Conservation (phyloP, 345 rosid genomes). For the Citrus reticulata region DNA sequence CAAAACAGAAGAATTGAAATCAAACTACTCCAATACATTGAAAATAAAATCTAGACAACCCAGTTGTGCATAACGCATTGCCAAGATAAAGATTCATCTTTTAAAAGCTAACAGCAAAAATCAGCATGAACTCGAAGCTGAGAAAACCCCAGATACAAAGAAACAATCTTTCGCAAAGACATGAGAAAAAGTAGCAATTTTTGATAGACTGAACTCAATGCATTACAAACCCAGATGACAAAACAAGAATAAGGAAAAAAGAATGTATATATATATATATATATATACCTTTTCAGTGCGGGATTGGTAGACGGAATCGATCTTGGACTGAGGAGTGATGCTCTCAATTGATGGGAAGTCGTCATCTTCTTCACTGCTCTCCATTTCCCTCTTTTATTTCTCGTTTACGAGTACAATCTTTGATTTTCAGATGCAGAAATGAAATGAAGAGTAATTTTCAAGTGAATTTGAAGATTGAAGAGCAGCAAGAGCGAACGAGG, state of each 20-base stretch:
- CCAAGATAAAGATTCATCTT: not conserved
- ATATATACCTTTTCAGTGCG: slow-evolving; percentile 70
- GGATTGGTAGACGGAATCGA: slow-evolving; percentile 83
- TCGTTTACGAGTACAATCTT: not conserved
- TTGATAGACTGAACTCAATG: not conserved
- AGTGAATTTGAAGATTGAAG: not conserved
- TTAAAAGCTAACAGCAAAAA: not conserved
- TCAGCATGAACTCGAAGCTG: not conserved
- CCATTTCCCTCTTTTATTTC: slow-evolving; percentile 34
- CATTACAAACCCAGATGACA: not conserved
- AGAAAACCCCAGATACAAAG: not conserved
- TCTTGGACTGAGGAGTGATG: slow-evolving; percentile 86
- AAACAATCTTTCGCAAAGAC: not conserved
- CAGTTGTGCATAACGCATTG: not conserved
- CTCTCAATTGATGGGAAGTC: slow-evolving; percentile 80
- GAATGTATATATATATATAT: not conserved
- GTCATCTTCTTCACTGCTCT: slow-evolving; percentile 98
- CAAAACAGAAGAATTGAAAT: not conserved
- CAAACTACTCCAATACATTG: not conserved
- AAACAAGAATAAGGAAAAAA: not conserved
- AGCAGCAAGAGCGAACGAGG: not conserved
- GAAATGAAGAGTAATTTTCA: not conserved
- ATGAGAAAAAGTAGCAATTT: not conserved
- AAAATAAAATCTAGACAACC: not conserved
- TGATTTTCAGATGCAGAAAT: not conserved